phyloP scores from a whole-genome alignment of 1,139 yeast species.

The Yamadazyma sp. region DNA sequence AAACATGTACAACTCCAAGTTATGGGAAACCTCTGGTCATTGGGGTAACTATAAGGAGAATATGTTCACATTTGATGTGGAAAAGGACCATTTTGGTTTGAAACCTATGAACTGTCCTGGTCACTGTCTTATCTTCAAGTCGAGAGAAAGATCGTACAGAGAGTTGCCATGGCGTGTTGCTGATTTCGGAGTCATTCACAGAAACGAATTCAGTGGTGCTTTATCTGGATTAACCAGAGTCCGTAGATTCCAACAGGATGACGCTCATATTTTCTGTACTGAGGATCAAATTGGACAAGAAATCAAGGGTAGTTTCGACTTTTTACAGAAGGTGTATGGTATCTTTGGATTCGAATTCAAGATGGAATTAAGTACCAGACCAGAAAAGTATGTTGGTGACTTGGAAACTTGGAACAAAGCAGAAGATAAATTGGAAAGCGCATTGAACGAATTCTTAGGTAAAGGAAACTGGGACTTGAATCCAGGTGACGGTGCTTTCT shows the following conservation, averaged over 20 bases:
- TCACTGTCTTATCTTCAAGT: constrained; percentile 84
- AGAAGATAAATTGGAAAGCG: constrained; percentile 71
- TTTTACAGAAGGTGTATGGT: constrained; percentile 76
- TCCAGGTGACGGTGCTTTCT: constrained; percentile 98
- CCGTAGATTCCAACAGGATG: constrained; percentile 98
- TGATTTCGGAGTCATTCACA: constrained; percentile 92
- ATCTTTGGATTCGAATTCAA: constrained; percentile 85
- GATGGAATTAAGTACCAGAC: constrained; percentile 91
- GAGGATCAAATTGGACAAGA: constrained; percentile 83
- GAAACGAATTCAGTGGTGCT: constrained; percentile 94
- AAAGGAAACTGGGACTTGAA: constrained; percentile 79
- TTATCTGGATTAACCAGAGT: constrained; percentile 87
- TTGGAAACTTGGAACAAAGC: constrained; percentile 87
- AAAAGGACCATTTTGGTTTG: constrained; percentile 55
- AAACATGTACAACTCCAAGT: constrained; percentile 90
- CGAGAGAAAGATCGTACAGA: constrained; percentile 88
- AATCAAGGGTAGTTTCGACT: constrained; percentile 75
- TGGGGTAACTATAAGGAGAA: constrained; percentile 97
- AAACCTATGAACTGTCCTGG: constrained; percentile 99
- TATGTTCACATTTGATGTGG: constrained; percentile 74
- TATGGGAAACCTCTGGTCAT: constrained; percentile 96
- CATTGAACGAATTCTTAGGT: constrained; percentile 66
- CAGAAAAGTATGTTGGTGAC: constrained; percentile 87
- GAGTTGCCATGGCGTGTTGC: constrained; percentile 96
- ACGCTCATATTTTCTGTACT: constrained; percentile 95